These are phyloP conservation scores for Lathyrus tuberosus DNA, from an alignment of 306 rosid species.

Conservation along the genomic window DNA sequence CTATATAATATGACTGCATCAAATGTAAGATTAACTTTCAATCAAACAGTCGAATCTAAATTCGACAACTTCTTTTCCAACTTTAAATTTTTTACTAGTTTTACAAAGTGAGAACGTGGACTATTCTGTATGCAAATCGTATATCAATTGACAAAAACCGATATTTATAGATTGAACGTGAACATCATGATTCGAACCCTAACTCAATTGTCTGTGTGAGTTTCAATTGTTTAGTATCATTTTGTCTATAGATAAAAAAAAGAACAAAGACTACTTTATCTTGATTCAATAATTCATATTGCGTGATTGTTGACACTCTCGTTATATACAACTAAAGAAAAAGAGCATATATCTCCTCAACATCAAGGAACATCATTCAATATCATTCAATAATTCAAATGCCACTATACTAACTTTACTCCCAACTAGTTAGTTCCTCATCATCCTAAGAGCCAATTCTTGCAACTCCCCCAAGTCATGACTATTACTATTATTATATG, in stretches of 20 bases:
- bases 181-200: too few relatives aligned
- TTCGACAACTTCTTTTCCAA: background rate
- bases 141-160: too few relatives aligned
- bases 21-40: too few relatives aligned
- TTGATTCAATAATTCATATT: background rate
- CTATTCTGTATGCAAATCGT: background rate
- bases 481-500: constrained; percentile 28
- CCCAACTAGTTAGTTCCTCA: constrained; percentile 58
- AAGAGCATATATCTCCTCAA: constrained; percentile 30
- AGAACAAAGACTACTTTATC: background rate
- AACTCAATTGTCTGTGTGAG: too few relatives aligned
- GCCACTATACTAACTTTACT: background rate
- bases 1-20: too few relatives aligned
- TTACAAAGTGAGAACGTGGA: background rate
- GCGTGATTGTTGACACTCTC: constrained; percentile 21
- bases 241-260: too few relatives aligned
- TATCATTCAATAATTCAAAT: constrained; percentile 37
- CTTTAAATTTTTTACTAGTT: background rate
- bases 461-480: constrained; percentile 87
- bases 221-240: too few relatives aligned
- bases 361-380: constrained; percentile 35
- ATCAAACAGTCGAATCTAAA: background rate
- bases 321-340: constrained; percentile 46
- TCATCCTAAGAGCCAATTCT: constrained; percentile 89
- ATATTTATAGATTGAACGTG: too few relatives aligned